Base-by-base conservation (phyloP, 768 basidiomycete species). In the Dioszegia aurantiaca region DNA sequence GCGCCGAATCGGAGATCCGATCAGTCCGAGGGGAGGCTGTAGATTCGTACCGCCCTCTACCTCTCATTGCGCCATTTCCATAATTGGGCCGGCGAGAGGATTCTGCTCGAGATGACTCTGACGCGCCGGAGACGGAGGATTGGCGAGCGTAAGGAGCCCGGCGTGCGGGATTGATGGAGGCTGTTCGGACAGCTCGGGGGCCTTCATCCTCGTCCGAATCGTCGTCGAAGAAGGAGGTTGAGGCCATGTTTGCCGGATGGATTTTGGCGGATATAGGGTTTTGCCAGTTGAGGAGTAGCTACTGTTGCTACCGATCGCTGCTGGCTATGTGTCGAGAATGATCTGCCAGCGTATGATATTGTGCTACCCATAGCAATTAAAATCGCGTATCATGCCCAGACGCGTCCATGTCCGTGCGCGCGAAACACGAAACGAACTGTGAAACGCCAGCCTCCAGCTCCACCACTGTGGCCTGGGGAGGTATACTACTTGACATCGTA, bases 41-140 rank as follows among this genome's bases (percentile, higher is more conserved):
- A 23, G 48, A 49, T 21, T 49, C 48, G 5, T 30, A 36, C 23
- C 48, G 48, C n/a, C 14, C 30, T 19, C 10, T 5, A 16, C 27
- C 6, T 27, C 48, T 30, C 8, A n/a, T 19, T 14, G 31, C 5
- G 33, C 12, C 48, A 3, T 41, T 11, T 30, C 42, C 26, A 14
- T n/a, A n/a, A n/a, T 42, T 16, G 16, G 33, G 47, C 21, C 47
- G 56, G 5, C 42, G 43, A 12, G 56, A 57, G 8, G 56, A 49
- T 21, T 44, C 56, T 4, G 37, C 51, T 14, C 51, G 36, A 10
- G 51, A 53, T 12, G 51, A 53, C 9, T 39, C 36, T 4, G 51
- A 53, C 3, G 36, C 19, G 17, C 23, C 51, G 12, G 51, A 53
- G 16, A 41, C 24, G 11, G 51, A 53, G 2, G 31, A 11, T 53